phyloP scores from a whole-genome alignment of 768 basidiomycete species.

The Mycena venus region DNA sequence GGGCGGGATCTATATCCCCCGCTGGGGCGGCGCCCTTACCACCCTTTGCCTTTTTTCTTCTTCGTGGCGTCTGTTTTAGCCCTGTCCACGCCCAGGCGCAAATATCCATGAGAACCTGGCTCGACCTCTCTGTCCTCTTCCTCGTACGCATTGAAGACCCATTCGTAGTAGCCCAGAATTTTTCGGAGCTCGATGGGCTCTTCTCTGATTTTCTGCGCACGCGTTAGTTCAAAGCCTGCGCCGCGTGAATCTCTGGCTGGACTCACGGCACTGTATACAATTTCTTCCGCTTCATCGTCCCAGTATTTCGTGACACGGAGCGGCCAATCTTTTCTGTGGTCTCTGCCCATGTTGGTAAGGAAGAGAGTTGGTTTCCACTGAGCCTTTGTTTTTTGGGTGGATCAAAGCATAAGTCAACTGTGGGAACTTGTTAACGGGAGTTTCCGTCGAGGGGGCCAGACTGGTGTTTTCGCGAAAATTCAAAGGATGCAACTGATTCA shows the following conservation, averaged over 20 bases:
- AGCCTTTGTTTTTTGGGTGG: too few relatives aligned
- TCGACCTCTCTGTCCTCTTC: slow-evolving; percentile 13
- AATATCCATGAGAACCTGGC: background rate
- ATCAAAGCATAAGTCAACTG: too few relatives aligned
- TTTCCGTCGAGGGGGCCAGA: too few relatives aligned
- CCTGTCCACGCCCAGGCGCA: background rate
- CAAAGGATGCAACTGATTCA: too few relatives aligned
- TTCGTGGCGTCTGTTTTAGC: background rate
- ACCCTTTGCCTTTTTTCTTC: background rate
- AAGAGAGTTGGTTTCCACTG: background rate
- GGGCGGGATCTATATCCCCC: background rate
- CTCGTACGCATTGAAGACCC: slow-evolving; percentile 13
- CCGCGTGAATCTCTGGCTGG: background rate
- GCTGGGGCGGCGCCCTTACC: background rate
- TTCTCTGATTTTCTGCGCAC: slow-evolving; percentile 9
- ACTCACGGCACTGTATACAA: slow-evolving; percentile 10
- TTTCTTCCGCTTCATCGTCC: slow-evolving; percentile 4
- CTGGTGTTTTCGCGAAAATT: too few relatives aligned
- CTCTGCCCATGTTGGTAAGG: background rate
- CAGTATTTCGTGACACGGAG: slow-evolving; percentile 14
- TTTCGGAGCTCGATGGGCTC: slow-evolving; percentile 2
- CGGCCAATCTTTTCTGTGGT: slow-evolving; percentile 4
- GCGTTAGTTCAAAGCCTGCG: background rate
- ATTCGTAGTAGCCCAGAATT: slow-evolving; percentile 17
- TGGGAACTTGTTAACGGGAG: too few relatives aligned